A percentile compares a stretch with the other conserved stretches of the same genome.
These are phyloP conservation scores for Exserohilum rostratum DNA, from an alignment of 2,329 filamentous ascomycete genomes.

Conservation along the genomic window DNA sequence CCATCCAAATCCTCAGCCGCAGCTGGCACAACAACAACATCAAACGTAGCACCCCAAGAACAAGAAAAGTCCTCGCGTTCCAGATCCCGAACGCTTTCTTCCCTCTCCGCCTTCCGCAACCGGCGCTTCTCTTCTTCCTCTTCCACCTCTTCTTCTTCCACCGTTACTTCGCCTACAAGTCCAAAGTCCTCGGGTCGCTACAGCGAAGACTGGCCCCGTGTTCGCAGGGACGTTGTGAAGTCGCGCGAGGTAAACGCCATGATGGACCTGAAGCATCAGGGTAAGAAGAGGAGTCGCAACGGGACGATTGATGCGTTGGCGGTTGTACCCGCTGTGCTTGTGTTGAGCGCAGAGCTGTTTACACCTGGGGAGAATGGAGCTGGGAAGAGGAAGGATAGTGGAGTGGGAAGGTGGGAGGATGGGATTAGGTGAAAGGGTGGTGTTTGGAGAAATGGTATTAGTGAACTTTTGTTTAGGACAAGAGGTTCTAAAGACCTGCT, in stretches of 20 bases:
- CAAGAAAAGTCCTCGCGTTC: constrained; percentile 6
- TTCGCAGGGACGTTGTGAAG: constrained; percentile 27
- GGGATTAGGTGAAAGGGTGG: constrained; percentile 18
- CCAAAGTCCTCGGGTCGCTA: too few species aligned
- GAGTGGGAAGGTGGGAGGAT: constrained; percentile 34
- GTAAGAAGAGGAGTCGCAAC: constrained; percentile 19
- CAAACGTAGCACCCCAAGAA: background rate
- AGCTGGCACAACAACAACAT: background rate
- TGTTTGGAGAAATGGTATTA: background rate
- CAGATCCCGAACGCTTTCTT: constrained; percentile 32
- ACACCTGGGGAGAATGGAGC: constrained; percentile 30
- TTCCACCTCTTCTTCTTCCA: constrained; percentile 19
- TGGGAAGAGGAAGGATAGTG: constrained; percentile 20
- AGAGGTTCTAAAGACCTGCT: too few species aligned
- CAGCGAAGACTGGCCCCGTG: constrained; percentile 27
- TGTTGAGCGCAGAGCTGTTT: constrained; percentile 45
- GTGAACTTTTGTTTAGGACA: too few species aligned
- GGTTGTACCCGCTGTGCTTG: constrained; percentile 43
- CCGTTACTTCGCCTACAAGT: too few species aligned
- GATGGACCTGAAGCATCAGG: constrained; percentile 32
- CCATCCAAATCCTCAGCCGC: background rate
- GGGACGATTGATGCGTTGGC: constrained; percentile 44
- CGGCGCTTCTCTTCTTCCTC: constrained; percentile 28
- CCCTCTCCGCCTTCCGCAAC: constrained; percentile 35
- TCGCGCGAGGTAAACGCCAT: constrained; percentile 29